Evolutionary conservation across 2,329 filamentous ascomycete species (phyloP).

Genomic region (Raffaelea arxii): DNA sequence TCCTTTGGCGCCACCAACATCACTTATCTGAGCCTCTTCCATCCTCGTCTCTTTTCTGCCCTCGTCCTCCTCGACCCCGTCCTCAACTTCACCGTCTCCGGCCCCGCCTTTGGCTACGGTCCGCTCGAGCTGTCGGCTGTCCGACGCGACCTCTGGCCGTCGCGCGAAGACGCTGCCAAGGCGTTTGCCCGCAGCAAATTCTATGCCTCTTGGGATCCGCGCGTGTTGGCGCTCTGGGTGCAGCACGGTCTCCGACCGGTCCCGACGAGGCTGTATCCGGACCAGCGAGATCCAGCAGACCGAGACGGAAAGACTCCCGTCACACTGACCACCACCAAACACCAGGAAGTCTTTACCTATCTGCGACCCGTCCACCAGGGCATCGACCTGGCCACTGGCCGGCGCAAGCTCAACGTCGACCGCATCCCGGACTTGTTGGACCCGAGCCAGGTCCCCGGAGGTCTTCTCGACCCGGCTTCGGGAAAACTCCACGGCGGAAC

Average conservation of each 20-base stretch:
- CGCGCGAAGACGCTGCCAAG: conserved; percentile 55
- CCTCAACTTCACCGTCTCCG: conserved; percentile 51
- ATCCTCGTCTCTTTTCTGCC: conserved; percentile 69
- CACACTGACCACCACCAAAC: conserved; percentile 71
- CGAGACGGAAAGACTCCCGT: conserved; percentile 21
- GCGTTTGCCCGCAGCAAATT: conserved; percentile 62
- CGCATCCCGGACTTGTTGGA: conserved; percentile 36
- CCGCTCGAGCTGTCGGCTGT: conserved; percentile 52
- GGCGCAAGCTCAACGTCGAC: conserved; percentile 29
- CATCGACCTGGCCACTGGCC: conserved; percentile 23
- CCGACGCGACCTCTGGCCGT: conserved; percentile 77
- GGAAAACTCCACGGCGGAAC: conserved; percentile 33
- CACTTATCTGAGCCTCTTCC: conserved; percentile 60
- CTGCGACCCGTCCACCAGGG: conserved; percentile 49
- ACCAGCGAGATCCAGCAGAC: conserved; percentile 9
- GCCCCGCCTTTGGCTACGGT: conserved; percentile 24
- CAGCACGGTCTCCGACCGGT: conserved; percentile 64
- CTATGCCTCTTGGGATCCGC: conserved; percentile 72
- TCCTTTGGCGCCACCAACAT: conserved; percentile 77
- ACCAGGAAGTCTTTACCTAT: conserved; percentile 80
- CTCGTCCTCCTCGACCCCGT: conserved; percentile 80
- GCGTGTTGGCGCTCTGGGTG: conserved; percentile 68
- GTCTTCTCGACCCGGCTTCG: no score
- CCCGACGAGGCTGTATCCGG: conserved; percentile 52
- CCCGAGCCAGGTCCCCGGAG: conserved; percentile 21